Percentiles rank a stretch among this genome's conserved stretches.
phyloP scores from a whole-genome alignment of 2,329 filamentous ascomycete genomes.

The Pseudocercospora macadamiae region DNA sequence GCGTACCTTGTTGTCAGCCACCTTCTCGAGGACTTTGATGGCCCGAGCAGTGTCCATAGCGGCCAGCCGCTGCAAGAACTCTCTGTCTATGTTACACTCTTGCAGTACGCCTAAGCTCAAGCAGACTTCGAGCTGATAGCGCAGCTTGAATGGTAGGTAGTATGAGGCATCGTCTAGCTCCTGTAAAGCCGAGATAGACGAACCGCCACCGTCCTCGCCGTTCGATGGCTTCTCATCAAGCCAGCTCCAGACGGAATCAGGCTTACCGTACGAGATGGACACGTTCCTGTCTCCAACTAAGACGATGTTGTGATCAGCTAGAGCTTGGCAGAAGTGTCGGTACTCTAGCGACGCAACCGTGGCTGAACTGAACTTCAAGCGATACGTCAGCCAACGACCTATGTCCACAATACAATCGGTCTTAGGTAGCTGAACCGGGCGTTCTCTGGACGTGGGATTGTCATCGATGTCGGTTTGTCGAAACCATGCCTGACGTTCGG shows the following conservation, averaged over 20 bases:
- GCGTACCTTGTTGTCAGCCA: slow-evolving; percentile 64
- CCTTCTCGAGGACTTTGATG: slow-evolving; percentile 71
- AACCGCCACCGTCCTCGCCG: background rate
- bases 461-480: slow-evolving; percentile 65
- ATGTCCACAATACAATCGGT: slow-evolving; percentile 60
- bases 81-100: slow-evolving; percentile 70
- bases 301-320: slow-evolving; percentile 74
- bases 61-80: slow-evolving; percentile 68
- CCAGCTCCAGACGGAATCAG: slow-evolving; percentile 20
- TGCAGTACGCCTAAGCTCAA: slow-evolving; percentile 77
- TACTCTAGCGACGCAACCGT: slow-evolving; percentile 21
- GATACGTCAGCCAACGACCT: slow-evolving; percentile 65
- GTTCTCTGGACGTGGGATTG: slow-evolving; percentile 26
- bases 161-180: slow-evolving; percentile 19
- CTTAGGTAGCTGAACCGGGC: slow-evolving; percentile 49
- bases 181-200: slow-evolving; percentile 24
- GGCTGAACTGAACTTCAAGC: slow-evolving; percentile 49
- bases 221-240: background rate
- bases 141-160: slow-evolving; percentile 64
- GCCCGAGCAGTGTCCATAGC: slow-evolving; percentile 56
- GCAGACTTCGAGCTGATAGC: slow-evolving; percentile 92
- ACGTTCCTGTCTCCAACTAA: slow-evolving; percentile 53
- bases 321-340: slow-evolving; percentile 48
- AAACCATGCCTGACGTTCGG: slow-evolving; percentile 61
- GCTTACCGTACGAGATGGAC: slow-evolving; percentile 33